A percentile compares a stretch with the other conserved stretches of the same genome.
Evolutionary conservation across 345 rosid genomes (phyloP).

Genomic region (Acer saccharum): DNA sequence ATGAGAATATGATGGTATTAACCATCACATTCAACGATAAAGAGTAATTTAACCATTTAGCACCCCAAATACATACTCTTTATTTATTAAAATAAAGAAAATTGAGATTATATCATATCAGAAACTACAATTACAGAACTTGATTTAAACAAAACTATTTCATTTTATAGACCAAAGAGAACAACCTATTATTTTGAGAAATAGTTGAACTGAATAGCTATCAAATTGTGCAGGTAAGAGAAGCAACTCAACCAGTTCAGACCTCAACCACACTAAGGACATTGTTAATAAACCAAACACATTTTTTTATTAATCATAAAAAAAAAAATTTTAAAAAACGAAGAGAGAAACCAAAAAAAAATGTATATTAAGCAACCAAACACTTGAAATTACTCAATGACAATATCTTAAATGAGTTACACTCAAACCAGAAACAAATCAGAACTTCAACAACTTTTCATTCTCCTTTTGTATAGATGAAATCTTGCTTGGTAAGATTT

Average conservation of each 20-base stretch:
- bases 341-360: no score
- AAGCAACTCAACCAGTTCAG: not conserved
- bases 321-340: no score
- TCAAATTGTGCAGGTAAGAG: not conserved
- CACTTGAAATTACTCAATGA: not conserved
- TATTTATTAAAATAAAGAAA: no score
- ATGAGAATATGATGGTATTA: not conserved
- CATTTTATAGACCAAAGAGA: not conserved
- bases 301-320: not conserved
- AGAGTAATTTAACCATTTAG: not conserved
- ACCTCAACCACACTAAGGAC: not conserved
- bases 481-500: not conserved
- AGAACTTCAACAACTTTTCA: not conserved
- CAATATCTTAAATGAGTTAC: not conserved
- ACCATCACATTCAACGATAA: not conserved
- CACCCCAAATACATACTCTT: not conserved
- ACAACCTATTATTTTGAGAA: not conserved
- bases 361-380: not conserved
- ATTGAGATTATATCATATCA: not conserved
- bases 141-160: no score
- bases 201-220: not conserved
- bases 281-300: not conserved
- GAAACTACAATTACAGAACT: not conserved
- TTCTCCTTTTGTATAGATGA: not conserved
- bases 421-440: not conserved